Evolutionary conservation across 148 eudicot genomes (phyloP).

Genomic region (Linanthus parryae): DNA sequence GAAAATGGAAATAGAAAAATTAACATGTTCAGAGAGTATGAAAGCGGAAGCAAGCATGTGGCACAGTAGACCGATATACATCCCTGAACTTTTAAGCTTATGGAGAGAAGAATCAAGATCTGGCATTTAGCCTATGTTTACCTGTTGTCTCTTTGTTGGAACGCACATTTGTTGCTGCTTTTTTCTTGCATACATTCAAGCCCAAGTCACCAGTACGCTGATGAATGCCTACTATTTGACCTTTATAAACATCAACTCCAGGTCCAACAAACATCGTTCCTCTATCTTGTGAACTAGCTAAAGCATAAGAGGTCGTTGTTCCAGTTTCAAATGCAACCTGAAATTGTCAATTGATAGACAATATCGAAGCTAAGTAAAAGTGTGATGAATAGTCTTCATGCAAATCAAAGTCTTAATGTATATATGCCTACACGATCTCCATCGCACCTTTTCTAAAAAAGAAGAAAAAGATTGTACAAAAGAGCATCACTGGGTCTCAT

Average conservation of each 20-base stretch:
- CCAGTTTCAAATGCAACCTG: conserved; percentile 98
- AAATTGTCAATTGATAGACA: not conserved
- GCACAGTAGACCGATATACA: too few relatives aligned
- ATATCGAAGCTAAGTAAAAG: not conserved
- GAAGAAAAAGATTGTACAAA: too few relatives aligned
- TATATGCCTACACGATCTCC: too few relatives aligned
- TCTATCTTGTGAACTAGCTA: conserved; percentile 87
- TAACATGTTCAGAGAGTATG: too few relatives aligned
- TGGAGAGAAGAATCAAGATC: too few relatives aligned
- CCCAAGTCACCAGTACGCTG: conserved; percentile 89
- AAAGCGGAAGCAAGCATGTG: too few relatives aligned
- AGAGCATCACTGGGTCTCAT: too few relatives aligned
- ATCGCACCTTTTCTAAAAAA: too few relatives aligned
- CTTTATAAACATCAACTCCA: conserved; percentile 86
- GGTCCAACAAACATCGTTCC: conserved; percentile 83
- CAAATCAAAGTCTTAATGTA: too few relatives aligned
- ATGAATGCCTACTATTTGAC: conserved; percentile 92
- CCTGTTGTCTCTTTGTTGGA: conserved; percentile 93
- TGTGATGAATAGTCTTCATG: not conserved
- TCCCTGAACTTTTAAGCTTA: too few relatives aligned
- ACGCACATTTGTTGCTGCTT: conserved; percentile 93
- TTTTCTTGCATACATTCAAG: conserved; percentile 92
- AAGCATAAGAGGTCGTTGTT: conserved; percentile 80
- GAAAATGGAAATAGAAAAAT: too few relatives aligned
- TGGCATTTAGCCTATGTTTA: too few relatives aligned